These are phyloP conservation scores for Pittosporum tobira DNA, from an alignment of 129 eudicot genomes.

Conservation along the genomic window DNA sequence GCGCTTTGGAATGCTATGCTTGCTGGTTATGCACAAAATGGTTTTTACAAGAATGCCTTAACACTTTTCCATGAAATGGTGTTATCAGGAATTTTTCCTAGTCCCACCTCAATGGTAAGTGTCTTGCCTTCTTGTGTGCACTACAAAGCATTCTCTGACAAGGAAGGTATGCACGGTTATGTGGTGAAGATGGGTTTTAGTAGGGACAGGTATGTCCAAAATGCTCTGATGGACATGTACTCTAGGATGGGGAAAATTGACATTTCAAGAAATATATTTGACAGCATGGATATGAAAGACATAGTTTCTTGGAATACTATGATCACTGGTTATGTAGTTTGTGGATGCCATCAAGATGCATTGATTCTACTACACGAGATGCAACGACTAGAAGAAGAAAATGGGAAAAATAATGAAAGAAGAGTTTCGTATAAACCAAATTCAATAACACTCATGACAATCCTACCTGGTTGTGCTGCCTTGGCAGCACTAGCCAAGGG, in stretches of 20 bases:
- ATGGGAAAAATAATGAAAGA: conserved; percentile 4
- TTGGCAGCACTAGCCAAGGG: conserved; percentile 73
- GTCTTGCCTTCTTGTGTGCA: conserved; percentile 80
- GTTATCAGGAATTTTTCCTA: conserved; percentile 44
- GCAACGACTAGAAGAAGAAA: conserved; percentile 27
- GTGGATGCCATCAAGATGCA: conserved; percentile 65
- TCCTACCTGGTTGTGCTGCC: conserved; percentile 89
- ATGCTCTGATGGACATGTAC: conserved; percentile 77
- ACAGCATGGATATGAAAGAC: conserved; percentile 54
- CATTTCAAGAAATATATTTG: conserved; percentile 47
- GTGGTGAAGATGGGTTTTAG: conserved; percentile 58
- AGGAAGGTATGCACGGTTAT: conserved; percentile 70
- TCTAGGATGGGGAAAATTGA: conserved; percentile 54
- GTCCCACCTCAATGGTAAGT: conserved; percentile 69
- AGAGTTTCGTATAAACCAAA: conserved; percentile 35
- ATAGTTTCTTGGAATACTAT: conserved; percentile 86
- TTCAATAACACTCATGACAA: conserved; percentile 61
- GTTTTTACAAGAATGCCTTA: conserved; percentile 42
- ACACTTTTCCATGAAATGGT: conserved; percentile 46
- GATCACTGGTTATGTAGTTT: conserved; percentile 70
- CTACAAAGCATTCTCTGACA: conserved; percentile 42
- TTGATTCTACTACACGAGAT: conserved; percentile 48
- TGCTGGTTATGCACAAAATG: conserved; percentile 75
- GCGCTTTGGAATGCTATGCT: conserved; percentile 80
- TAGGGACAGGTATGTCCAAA: conserved; percentile 52